Percentiles rank a stretch among this genome's conserved stretches.
phyloP scores from a whole-genome alignment of 2,329 filamentous ascomycete species.

The Alternaria panax region DNA sequence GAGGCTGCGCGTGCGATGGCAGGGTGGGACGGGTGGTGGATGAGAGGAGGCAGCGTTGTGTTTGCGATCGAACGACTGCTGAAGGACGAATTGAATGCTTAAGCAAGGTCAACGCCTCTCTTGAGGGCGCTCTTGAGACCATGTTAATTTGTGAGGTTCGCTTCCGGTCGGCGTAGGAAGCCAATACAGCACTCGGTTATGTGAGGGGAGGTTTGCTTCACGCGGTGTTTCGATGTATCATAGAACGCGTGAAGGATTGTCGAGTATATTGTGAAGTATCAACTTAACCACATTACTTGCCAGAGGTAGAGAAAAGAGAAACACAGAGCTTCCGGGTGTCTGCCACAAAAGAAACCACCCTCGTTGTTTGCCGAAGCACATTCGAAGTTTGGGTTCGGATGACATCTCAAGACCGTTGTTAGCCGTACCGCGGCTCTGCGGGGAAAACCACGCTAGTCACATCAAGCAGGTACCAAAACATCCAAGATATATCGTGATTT shows the following conservation, averaged over 20 bases:
- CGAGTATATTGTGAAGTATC: neutral
- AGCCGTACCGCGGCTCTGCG: slow-evolving; percentile 35
- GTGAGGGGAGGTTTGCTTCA: neutral
- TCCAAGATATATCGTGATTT: neutral
- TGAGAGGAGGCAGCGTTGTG: slow-evolving; percentile 31
- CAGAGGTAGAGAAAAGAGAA: neutral
- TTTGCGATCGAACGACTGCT: slow-evolving; percentile 28
- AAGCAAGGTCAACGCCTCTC: slow-evolving; percentile 45
- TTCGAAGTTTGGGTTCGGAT: slow-evolving; percentile 26
- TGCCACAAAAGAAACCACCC: slow-evolving; percentile 8
- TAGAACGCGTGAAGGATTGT: neutral
- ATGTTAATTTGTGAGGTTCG: slow-evolving; percentile 17
- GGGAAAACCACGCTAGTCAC: slow-evolving; percentile 20
- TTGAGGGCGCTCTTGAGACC: slow-evolving; percentile 45
- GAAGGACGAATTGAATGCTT: slow-evolving; percentile 42
- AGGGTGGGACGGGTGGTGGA: slow-evolving; percentile 23
- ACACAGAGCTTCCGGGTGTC: neutral
- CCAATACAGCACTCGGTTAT: neutral
- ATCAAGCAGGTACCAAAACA: slow-evolving; percentile 18
- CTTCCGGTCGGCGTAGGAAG: neutral
- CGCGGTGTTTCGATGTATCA: neutral
- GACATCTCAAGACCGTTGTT: slow-evolving; percentile 33
- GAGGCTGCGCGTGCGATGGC: slow-evolving; percentile 24
- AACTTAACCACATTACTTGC: neutral
- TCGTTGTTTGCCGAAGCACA: slow-evolving; percentile 25